Evolutionary conservation across 108 stramenopile genomes (phyloP).

Genomic region (Aurantiochytrium sp.): DNA sequence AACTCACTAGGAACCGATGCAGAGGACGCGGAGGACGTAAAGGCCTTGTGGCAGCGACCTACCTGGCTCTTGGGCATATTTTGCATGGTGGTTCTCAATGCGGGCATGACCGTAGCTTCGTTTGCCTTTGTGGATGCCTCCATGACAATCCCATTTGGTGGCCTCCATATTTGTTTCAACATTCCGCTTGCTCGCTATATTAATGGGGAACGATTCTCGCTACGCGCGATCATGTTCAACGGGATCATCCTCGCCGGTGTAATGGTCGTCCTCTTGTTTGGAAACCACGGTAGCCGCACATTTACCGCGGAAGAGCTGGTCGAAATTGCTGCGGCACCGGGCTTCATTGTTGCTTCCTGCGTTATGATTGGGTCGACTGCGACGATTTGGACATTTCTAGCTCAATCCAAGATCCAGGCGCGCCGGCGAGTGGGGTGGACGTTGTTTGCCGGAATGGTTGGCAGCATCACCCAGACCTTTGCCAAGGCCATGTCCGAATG

Average conservation of each 20-base stretch:
- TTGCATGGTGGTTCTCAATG: background rate
- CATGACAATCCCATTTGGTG: background rate
- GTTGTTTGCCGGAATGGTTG: background rate
- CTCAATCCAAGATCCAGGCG: background rate
- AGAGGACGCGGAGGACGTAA: background rate
- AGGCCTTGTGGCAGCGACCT: background rate
- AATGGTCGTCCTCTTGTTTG: background rate
- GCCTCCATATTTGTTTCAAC: conserved; percentile 1
- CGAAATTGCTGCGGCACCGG: background rate
- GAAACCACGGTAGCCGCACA: background rate
- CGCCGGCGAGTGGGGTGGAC: background rate
- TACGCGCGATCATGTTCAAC: background rate
- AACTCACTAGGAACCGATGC: background rate
- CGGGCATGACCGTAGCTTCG: background rate
- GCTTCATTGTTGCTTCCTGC: background rate
- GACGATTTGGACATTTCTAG: background rate
- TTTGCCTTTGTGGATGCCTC: conserved; percentile 10
- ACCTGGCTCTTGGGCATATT: background rate
- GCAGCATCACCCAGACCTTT: background rate
- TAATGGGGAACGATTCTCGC: background rate
- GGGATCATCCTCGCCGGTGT: background rate
- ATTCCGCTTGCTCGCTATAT: background rate
- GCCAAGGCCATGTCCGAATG: background rate
- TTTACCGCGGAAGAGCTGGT: background rate
- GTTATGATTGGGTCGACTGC: background rate